Conservation (phyloP, 1,284 basidiomycete species). For the Ganoderma leucocontextum region DNA sequence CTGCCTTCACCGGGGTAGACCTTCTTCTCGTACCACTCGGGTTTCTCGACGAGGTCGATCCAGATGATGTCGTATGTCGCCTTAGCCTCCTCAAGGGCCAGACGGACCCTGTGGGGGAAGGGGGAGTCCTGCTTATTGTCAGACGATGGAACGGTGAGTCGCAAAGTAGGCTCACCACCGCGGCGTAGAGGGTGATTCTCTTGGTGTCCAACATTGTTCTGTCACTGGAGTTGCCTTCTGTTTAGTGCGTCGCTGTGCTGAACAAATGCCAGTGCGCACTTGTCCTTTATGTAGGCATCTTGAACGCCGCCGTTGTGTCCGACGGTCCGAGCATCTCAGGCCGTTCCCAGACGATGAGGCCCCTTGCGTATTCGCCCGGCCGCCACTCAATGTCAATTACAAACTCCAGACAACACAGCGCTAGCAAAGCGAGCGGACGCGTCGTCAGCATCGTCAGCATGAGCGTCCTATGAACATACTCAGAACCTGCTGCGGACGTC, state of each 20-base stretch:
- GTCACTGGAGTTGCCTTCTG: background rate
- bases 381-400: background rate
- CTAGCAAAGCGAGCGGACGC: background rate
- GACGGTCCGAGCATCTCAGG: background rate
- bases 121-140: slow-evolving; percentile 10
- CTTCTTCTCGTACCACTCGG: slow-evolving; percentile 66
- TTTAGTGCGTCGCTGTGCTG: background rate
- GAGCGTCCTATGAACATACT: background rate
- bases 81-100: slow-evolving; percentile 65
- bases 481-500: background rate
- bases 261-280: background rate
- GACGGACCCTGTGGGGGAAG: slow-evolving; percentile 18
- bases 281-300: background rate
- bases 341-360: background rate
- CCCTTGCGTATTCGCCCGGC: slow-evolving; percentile 1
- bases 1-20: slow-evolving; percentile 67
- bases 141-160: background rate
- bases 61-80: slow-evolving; percentile 57
- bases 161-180: slow-evolving; percentile 46
- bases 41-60: slow-evolving; percentile 70
- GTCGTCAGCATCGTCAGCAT: background rate
- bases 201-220: slow-evolving; percentile 9
- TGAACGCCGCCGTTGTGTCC: background rate
- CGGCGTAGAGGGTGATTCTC: slow-evolving; percentile 57
- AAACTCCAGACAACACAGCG: background rate